Conservation (phyloP, 331 rosid species). For the Telfairia occidentalis region DNA sequence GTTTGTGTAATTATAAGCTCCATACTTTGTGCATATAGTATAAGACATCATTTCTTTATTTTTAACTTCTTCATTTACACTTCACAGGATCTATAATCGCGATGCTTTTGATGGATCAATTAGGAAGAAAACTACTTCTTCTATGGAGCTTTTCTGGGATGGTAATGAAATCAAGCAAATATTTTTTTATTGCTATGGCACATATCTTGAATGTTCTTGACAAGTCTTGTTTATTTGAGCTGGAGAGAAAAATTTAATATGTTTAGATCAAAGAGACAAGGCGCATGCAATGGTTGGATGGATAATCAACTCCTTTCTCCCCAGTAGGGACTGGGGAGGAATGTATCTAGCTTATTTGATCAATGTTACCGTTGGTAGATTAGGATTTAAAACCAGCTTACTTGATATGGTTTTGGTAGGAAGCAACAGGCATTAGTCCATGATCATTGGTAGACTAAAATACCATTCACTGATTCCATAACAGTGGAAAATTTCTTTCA, state of each 20-base stretch:
- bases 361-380: not conserved
- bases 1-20: slow-evolving; percentile 1
- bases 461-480: not conserved
- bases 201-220: not conserved
- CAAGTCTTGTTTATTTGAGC: not conserved
- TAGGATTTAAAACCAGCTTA: not conserved
- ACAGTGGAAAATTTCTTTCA: not conserved
- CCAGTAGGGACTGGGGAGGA: not conserved
- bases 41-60: not conserved
- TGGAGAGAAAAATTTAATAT: not conserved
- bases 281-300: not conserved
- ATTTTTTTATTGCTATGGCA: not conserved
- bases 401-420: not conserved
- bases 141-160: slow-evolving; percentile 92
- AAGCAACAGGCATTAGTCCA: not conserved
- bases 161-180: slow-evolving; percentile 38
- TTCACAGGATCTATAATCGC: slow-evolving; percentile 73
- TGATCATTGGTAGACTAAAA: not conserved
- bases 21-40: slow-evolving; percentile 15
- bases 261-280: not conserved
- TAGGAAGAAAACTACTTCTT: slow-evolving; percentile 83
- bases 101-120: slow-evolving; percentile 81
- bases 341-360: not conserved
- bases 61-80: not conserved
- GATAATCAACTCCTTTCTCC: not conserved